These are phyloP conservation scores for Blastobotrys petasosporus DNA, from an alignment of 1,139 yeast species.

Conservation along the genomic window DNA sequence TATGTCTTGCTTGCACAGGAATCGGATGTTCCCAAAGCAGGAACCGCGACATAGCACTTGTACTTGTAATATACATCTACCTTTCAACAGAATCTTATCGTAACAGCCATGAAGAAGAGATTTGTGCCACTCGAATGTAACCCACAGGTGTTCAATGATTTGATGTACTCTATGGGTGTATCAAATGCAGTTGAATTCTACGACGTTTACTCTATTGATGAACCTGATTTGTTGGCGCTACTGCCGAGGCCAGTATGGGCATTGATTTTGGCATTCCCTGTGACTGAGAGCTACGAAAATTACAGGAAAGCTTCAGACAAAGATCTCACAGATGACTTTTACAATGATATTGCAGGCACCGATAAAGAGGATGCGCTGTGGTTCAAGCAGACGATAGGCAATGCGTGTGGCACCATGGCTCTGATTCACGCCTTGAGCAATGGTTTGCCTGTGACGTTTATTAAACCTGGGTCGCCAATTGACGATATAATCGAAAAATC, in stretches of 20 bases:
- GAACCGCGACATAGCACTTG: too few relatives aligned
- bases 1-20: too few relatives aligned
- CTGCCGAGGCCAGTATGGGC: constrained; percentile 79
- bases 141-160: constrained; percentile 74
- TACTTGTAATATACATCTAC: neutral
- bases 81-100: neutral
- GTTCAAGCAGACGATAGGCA: constrained; percentile 79
- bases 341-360: constrained; percentile 26
- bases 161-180: constrained; percentile 65
- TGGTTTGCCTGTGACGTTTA: constrained; percentile 40
- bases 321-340: constrained; percentile 21
- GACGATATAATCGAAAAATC: constrained; percentile 29
- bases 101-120: constrained; percentile 15
- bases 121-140: constrained; percentile 86
- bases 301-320: constrained; percentile 40
- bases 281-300: constrained; percentile 55
- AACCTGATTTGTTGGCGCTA: constrained; percentile 68
- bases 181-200: constrained; percentile 55
- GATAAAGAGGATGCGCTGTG: constrained; percentile 40
- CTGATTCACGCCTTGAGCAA: constrained; percentile 70
- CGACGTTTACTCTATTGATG: constrained; percentile 81
- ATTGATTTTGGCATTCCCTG: constrained; percentile 72
- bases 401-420: constrained; percentile 93
- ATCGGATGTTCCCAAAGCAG: too few relatives aligned
- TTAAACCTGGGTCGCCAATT: constrained; percentile 31